Evolutionary conservation across 2,329 filamentous ascomycete species (phyloP).

Genomic region (Beauveria sp.): DNA sequence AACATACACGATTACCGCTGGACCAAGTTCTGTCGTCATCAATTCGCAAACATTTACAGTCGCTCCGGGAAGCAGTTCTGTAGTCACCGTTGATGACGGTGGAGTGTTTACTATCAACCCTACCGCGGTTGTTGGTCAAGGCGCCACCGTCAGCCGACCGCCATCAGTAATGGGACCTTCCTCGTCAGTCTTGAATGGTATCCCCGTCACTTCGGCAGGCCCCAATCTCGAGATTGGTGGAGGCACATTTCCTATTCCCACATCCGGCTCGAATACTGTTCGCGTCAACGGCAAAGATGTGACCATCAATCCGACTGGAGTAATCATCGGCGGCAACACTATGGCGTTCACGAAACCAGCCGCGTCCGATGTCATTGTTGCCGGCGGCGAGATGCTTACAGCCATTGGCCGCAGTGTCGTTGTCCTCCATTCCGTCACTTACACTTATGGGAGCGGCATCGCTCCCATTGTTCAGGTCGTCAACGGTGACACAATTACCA

Average conservation of each 20-base stretch:
- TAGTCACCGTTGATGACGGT: constrained; percentile 32
- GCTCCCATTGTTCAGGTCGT: constrained; percentile 32
- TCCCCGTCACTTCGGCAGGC: constrained; percentile 35
- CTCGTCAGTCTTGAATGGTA: constrained; percentile 31
- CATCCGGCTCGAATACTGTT: constrained; percentile 26
- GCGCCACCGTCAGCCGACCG: constrained; percentile 36
- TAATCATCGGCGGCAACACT: constrained; percentile 28
- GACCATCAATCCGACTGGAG: constrained; percentile 27
- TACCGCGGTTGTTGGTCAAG: constrained; percentile 36
- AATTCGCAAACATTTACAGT: constrained; percentile 37
- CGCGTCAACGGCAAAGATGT: constrained; percentile 26
- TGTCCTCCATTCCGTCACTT: constrained; percentile 34
- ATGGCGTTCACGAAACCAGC: constrained; percentile 27
- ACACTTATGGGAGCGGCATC: constrained; percentile 36
- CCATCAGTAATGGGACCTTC: constrained; percentile 21
- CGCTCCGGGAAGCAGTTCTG: constrained; percentile 29
- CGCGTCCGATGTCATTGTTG: constrained; percentile 36
- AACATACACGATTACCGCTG: constrained; percentile 35
- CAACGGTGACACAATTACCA: constrained; percentile 42
- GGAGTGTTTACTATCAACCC: constrained; percentile 42
- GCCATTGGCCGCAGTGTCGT: constrained; percentile 33
- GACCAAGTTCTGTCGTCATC: constrained; percentile 39
- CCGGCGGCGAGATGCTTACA: constrained; percentile 41
- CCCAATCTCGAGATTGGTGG: constrained; percentile 34
- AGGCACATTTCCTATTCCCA: constrained; percentile 34